These are phyloP conservation scores for Immersiporthe knoxdaviesiana DNA, from an alignment of 2,329 filamentous ascomycete species.

Conservation along the genomic window DNA sequence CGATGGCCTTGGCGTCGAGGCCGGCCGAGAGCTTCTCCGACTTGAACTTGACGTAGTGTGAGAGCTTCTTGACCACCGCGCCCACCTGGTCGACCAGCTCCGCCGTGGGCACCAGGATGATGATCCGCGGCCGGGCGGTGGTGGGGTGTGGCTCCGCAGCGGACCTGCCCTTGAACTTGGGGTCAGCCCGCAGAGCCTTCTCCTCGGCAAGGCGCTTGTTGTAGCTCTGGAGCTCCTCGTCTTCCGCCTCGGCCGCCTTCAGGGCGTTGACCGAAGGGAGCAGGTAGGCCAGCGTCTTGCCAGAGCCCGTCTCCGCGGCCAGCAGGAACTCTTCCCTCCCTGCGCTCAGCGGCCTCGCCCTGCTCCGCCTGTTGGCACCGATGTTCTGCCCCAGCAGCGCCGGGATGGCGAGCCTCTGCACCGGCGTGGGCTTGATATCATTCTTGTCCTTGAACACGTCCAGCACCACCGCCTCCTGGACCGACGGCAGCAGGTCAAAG, in stretches of 20 bases:
- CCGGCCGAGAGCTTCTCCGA: slow-evolving; percentile 80
- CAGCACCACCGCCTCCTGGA: slow-evolving; percentile 71
- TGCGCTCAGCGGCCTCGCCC: slow-evolving; percentile 34
- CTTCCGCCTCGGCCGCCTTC: slow-evolving; percentile 72
- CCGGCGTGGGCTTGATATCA: slow-evolving; percentile 80
- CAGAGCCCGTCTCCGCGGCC: slow-evolving; percentile 94
- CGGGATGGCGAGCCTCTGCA: slow-evolving; percentile 88
- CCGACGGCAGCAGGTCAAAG: slow-evolving; percentile 72
- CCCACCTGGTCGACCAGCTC: slow-evolving; percentile 91
- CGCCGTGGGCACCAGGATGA: slow-evolving; percentile 89
- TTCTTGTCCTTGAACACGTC: slow-evolving; percentile 77
- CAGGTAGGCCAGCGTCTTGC: slow-evolving; percentile 93
- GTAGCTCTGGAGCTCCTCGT: slow-evolving; percentile 61
- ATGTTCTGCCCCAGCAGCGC: slow-evolving; percentile 66
- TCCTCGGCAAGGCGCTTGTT: slow-evolving; percentile 59
- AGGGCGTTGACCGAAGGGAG: slow-evolving; percentile 83
- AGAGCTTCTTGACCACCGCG: slow-evolving; percentile 76
- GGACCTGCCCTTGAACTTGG: slow-evolving; percentile 61
- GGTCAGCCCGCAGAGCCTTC: slow-evolving; percentile 57
- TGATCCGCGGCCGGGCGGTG: slow-evolving; percentile 76
- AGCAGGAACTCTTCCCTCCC: slow-evolving; percentile 69
- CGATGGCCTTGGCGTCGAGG: slow-evolving; percentile 76
- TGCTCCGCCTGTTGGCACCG: slow-evolving; percentile 39
- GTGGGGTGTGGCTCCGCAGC: slow-evolving; percentile 72
- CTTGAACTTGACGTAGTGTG: slow-evolving; percentile 86